A percentile compares a stretch with the other conserved stretches of the same genome.
phyloP scores from a whole-genome alignment of 1,284 basidiomycete genomes.

The Apiotrichum mycotoxinovorans region DNA sequence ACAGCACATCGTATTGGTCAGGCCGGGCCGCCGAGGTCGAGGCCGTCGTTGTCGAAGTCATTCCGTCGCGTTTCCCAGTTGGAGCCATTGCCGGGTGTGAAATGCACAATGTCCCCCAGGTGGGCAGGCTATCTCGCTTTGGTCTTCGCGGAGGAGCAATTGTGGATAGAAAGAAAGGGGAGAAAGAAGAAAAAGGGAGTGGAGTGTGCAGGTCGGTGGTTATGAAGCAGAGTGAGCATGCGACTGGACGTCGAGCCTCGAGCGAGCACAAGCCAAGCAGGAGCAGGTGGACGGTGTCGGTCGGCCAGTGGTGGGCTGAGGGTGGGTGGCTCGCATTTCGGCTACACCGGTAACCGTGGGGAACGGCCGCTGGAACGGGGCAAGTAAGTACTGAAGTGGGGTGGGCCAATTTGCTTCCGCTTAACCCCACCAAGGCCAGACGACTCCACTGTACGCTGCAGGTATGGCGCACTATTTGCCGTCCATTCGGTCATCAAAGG shows the following conservation, averaged over 20 bases:
- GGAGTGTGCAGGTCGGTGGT: neutral
- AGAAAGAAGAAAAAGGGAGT: neutral
- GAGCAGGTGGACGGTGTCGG: no score
- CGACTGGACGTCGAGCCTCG: neutral
- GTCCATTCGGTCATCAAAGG: no score
- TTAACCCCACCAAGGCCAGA: neutral
- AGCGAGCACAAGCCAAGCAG: no score
- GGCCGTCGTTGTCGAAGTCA: neutral
- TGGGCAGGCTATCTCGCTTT: conserved; percentile 5
- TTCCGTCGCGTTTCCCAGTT: neutral
- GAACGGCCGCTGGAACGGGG: no score
- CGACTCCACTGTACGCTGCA: neutral
- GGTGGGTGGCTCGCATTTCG: no score
- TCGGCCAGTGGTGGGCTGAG: no score
- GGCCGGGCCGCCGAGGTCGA: neutral
- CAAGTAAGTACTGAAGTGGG: no score
- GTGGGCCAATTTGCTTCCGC: neutral
- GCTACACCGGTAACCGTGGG: neutral
- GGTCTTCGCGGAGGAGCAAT: neutral
- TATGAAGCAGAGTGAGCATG: neutral
- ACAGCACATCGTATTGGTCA: conserved; percentile 34
- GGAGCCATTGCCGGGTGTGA: conserved; percentile 11
- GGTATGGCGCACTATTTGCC: no score
- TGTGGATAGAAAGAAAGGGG: neutral
- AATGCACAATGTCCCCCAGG: conserved; percentile 16